Conservation (phyloP, 2,329 filamentous ascomycete species). For the Ceratocystis harringtonii region DNA sequence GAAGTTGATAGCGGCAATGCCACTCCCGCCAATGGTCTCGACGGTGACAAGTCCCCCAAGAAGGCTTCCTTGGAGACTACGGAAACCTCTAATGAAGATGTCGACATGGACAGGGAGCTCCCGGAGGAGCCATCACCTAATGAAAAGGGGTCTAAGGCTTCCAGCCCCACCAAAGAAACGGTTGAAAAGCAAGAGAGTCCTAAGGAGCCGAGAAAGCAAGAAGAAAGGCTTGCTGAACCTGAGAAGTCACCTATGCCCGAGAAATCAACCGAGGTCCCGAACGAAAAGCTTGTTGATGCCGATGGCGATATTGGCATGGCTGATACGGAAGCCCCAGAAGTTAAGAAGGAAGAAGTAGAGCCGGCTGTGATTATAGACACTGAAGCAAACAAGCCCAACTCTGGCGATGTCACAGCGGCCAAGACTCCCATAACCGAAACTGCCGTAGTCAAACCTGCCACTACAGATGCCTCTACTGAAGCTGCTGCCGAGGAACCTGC, state of each 20-base stretch:
- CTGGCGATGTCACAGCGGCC: neutral
- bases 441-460: neutral
- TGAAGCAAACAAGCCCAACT: neutral
- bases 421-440: neutral
- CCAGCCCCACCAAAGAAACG: constrained; percentile 20
- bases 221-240: constrained; percentile 18
- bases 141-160: constrained; percentile 19
- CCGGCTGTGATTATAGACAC: constrained; percentile 5
- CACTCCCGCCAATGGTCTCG: constrained; percentile 26
- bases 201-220: constrained; percentile 17
- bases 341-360: constrained; percentile 15
- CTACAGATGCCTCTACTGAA: neutral
- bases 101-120: constrained; percentile 24
- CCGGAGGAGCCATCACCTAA: constrained; percentile 17
- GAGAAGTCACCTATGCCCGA: neutral
- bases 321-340: constrained; percentile 4
- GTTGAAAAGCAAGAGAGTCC: constrained; percentile 20
- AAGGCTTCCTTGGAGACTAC: constrained; percentile 21
- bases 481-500: neutral
- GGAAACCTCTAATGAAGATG: constrained; percentile 32
- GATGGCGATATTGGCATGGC: constrained; percentile 16
- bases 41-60: constrained; percentile 22
- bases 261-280: neutral
- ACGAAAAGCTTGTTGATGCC: constrained; percentile 17
- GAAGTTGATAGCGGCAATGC: constrained; percentile 27